Evolutionary conservation across 1,139 yeast species (phyloP).

Genomic region (Groenewaldozyma auringiensis): DNA sequence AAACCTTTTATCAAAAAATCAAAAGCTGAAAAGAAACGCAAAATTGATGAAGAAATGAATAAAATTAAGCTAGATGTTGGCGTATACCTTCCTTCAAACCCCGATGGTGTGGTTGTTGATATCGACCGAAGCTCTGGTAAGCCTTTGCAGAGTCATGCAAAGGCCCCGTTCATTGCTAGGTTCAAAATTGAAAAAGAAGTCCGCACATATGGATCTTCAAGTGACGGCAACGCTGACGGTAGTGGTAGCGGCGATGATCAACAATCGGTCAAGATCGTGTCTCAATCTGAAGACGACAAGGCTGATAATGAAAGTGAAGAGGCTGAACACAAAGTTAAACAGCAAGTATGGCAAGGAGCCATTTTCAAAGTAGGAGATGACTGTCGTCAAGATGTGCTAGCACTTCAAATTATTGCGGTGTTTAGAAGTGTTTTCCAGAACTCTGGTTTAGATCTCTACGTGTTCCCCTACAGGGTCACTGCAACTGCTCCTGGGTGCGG

Average conservation of each 20-base stretch:
- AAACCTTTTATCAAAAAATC: conserved; percentile 90
- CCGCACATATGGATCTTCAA: conserved; percentile 33
- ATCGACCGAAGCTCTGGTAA: conserved; percentile 87
- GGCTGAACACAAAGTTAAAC: conserved; percentile 6
- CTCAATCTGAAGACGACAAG: conserved; percentile 3
- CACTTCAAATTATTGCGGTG: conserved; percentile 82
- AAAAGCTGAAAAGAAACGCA: conserved; percentile 92
- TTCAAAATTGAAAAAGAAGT: conserved; percentile 68
- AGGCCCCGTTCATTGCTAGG: conserved; percentile 97
- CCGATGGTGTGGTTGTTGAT: conserved; percentile 89
- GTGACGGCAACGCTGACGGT: conserved; percentile 24
- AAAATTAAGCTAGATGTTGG: conserved; percentile 69
- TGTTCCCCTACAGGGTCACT: conserved; percentile 89
- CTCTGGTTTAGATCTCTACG: conserved; percentile 82
- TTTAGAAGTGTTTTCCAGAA: conserved; percentile 86
- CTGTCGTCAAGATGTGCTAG: conserved; percentile 95
- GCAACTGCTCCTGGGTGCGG: conserved; percentile 99
- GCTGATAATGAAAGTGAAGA: conserved; percentile 5
- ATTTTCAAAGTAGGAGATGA: conserved; percentile 99
- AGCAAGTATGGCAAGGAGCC: conserved; percentile 73
- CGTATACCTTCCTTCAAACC: conserved; percentile 92
- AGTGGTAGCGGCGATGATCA: not conserved
- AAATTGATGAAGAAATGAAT: conserved; percentile 94
- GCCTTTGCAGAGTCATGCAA: conserved; percentile 98
- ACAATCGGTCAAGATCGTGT: conserved; percentile 23